Percentiles rank a stretch among this genome's conserved stretches.
These are phyloP conservation scores for Rhizophagus prolifer DNA, from an alignment of 192 early-diverging fungal species.

Conservation along the genomic window DNA sequence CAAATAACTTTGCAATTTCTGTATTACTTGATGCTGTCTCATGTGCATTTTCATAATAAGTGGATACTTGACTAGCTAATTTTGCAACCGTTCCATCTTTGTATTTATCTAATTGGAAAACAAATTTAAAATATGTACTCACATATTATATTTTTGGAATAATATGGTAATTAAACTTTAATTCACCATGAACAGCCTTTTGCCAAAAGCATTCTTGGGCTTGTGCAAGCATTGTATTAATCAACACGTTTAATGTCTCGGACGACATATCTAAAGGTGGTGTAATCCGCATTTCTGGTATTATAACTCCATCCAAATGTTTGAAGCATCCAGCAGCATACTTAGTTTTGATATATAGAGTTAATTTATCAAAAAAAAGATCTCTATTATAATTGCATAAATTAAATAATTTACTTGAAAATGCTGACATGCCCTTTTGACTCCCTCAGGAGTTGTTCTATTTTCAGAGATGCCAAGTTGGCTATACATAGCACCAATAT, in stretches of 20 bases:
- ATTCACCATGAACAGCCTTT: constrained; percentile 65
- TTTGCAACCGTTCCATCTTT: constrained; percentile 76
- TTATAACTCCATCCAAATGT: constrained; percentile 56
- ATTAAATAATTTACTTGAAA: constrained; percentile 62
- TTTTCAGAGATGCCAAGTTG: constrained; percentile 73
- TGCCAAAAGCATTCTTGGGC: constrained; percentile 94
- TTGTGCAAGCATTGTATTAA: constrained; percentile 86
- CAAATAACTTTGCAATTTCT: constrained; percentile 16
- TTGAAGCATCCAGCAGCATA: constrained; percentile 79
- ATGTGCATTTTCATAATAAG: constrained; percentile 67
- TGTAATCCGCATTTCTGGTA: constrained; percentile 63
- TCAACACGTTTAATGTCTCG: constrained; percentile 62
- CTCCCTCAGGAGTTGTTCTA: constrained; percentile 67
- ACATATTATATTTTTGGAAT: not conserved
- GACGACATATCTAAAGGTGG: constrained; percentile 71
- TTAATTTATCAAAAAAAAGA: not conserved
- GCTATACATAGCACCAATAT: constrained; percentile 83
- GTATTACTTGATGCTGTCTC: constrained; percentile 63
- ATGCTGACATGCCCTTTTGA: constrained; percentile 72
- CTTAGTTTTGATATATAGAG: constrained; percentile 34
- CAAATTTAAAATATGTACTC: not conserved
- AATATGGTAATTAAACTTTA: not conserved
- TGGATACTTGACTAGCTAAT: constrained; percentile 72
- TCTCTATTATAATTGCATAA: not conserved
- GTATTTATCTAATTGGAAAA: constrained; percentile 58